Conservation (phyloP, 2,329 filamentous ascomycete genomes). For the Cyphellophora europaea region DNA sequence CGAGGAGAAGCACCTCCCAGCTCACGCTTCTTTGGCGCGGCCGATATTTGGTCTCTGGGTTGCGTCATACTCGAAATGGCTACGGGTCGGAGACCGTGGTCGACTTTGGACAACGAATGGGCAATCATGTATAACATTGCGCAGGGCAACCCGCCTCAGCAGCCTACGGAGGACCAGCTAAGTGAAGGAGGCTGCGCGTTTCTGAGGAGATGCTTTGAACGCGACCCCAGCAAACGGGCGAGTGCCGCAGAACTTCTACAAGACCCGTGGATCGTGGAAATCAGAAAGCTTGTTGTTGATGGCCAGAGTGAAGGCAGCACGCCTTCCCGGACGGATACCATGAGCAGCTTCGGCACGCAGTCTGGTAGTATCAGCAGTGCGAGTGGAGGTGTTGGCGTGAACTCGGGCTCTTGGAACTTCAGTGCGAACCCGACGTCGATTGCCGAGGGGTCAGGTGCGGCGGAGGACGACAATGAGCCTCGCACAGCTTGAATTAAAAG, state of each 20-base stretch:
- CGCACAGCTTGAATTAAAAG: no score
- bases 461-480: no score
- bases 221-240: slow-evolving; percentile 69
- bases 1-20: slow-evolving; percentile 60
- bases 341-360: no score
- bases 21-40: slow-evolving; percentile 50
- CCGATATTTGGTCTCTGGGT: slow-evolving; percentile 92
- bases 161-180: slow-evolving; percentile 75
- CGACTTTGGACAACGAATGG: slow-evolving; percentile 95
- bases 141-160: slow-evolving; percentile 82
- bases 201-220: slow-evolving; percentile 72
- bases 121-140: slow-evolving; percentile 99
- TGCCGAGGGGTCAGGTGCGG: no score
- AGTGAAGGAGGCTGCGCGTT: slow-evolving; percentile 82
- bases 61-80: slow-evolving; percentile 98
- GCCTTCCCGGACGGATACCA: neutral
- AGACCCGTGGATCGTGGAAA: slow-evolving; percentile 72
- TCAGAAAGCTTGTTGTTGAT: slow-evolving; percentile 37
- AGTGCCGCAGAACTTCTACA: slow-evolving; percentile 83
- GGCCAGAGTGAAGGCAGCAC: slow-evolving; percentile 16
- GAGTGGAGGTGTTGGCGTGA: slow-evolving; percentile 9
- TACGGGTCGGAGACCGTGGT: slow-evolving; percentile 88
- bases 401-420: neutral
- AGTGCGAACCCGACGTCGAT: no score
- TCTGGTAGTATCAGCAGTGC: slow-evolving; percentile 8